phyloP scores from a whole-genome alignment of 371 early-diverging fungal genomes.

The Syncephalastrum contaminatum region DNA sequence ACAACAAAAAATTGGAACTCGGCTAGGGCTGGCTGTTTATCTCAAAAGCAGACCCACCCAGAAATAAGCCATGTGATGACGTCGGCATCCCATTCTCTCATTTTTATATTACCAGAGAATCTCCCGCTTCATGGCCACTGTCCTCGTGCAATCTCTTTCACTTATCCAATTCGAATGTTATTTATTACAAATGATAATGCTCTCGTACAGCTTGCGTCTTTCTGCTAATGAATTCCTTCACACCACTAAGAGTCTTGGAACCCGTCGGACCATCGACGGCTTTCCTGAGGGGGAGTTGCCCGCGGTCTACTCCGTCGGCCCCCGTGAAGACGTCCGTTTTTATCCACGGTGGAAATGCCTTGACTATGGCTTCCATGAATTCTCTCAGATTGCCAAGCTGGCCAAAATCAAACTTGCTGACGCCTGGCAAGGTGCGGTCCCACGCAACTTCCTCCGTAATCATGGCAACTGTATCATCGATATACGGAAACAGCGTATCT shows the following conservation, averaged over 20 bases:
- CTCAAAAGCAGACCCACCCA: neutral
- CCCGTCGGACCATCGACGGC: conserved; percentile 24
- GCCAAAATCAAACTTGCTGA: conserved; percentile 8
- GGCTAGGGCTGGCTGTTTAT: conserved; percentile 1
- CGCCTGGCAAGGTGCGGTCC: conserved; percentile 26
- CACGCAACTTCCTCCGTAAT: conserved; percentile 37
- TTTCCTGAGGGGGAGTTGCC: conserved; percentile 5
- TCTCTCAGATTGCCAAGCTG: conserved; percentile 1
- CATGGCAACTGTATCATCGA: conserved; percentile 25
- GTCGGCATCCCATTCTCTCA: too few relatives aligned
- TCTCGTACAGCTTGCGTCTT: neutral
- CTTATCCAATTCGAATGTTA: too few relatives aligned
- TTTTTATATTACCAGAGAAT: too few relatives aligned
- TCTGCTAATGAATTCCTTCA: conserved; percentile 17
- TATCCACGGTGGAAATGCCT: neutral
- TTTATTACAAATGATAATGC: too few relatives aligned
- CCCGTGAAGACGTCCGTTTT: neutral
- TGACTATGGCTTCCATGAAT: neutral
- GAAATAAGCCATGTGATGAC: conserved; percentile 1
- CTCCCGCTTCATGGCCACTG: too few relatives aligned
- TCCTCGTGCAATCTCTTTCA: too few relatives aligned
- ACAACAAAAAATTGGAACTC: conserved; percentile 7
- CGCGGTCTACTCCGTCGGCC: neutral
- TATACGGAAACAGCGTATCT: conserved; percentile 12
- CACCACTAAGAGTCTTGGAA: conserved; percentile 10